These are phyloP conservation scores for Xylaria sp. DNA, from an alignment of 495 filamentous ascomycete species.

Conservation along the genomic window DNA sequence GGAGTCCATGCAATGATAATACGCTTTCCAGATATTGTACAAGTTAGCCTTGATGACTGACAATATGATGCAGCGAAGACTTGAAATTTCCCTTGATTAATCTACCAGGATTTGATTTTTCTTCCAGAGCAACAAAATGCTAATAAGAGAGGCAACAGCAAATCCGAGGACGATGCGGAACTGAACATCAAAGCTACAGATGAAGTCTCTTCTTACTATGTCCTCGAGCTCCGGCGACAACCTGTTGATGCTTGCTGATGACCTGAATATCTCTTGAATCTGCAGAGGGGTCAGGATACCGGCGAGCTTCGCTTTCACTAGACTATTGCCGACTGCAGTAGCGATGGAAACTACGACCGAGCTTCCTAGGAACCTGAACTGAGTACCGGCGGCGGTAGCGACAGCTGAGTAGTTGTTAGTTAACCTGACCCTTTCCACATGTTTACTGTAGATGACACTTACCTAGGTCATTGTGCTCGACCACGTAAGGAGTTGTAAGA, in stretches of 20 bases:
- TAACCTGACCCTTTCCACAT: background rate
- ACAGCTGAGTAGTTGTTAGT: conserved; percentile 19
- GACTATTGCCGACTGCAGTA: conserved; percentile 26
- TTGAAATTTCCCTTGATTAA: conserved; percentile 6
- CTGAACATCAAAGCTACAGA: conserved; percentile 29
- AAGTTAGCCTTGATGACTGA: background rate
- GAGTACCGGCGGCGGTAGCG: conserved; percentile 21
- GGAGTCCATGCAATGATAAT: background rate
- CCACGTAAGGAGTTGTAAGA: conserved; percentile 22
- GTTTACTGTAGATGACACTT: conserved; percentile 3
- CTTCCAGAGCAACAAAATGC: conserved; percentile 18
- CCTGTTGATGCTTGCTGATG: conserved; percentile 20
- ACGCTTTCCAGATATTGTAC: conserved; percentile 8
- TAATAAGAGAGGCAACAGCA: conserved; percentile 25
- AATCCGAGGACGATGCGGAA: conserved; percentile 31
- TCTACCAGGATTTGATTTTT: conserved; percentile 21
- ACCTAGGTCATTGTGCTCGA: conserved; percentile 28
- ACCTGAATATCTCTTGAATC: conserved; percentile 25
- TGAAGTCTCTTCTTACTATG: conserved; percentile 25
- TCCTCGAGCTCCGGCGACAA: conserved; percentile 5
- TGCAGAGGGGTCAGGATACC: conserved; percentile 15
- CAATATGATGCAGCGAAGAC: background rate
- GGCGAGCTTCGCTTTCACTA: conserved; percentile 13
- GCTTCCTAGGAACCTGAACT: conserved; percentile 29
- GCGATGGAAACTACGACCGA: conserved; percentile 21